Evolutionary conservation across 2,329 filamentous ascomycete species (phyloP), one percentile per base, ranked within the genome.

Genomic region (Fusarium newnesense): DNA sequence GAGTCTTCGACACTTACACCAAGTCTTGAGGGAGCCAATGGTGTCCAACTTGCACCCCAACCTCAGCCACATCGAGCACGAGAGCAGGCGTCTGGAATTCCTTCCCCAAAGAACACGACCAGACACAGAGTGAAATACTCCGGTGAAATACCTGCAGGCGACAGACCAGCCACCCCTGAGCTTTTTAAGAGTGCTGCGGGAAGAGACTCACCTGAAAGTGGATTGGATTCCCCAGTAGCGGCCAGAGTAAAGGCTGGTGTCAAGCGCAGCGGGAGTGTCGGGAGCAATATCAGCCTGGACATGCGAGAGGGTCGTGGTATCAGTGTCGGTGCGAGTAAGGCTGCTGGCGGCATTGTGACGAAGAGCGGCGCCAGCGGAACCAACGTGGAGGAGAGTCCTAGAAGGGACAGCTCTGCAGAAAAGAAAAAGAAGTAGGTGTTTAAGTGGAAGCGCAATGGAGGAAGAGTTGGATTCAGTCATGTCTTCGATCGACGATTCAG

Each of bases 251-350:
- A 75, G 57, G 54, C 59, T 36, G 58, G 43, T n/a, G 44, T 46
- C 21, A 67, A 59, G 44, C 75, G 80, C 15, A 74, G 80, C 21
- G 78, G 78, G 42, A 78, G 79, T 47, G 64, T 70, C 7, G 77
- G 76, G 10, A 85, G 82, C 67, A 81, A 77, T 52, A 79, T 85
- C 21, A 85, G 83, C 57, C 59, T 85, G 34, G 83, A 83, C n/a
- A 81, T 82, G 68, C 75, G 81, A 15, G 77, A 79, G 12, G 80
- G 81, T 8, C 79, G 81, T 40, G 84, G 83, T 6, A 86, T 86
- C 63, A 82, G 77, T 37, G 78, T 86, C 39, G 83, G 81, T 12
- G 77, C 80, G 10, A 80, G 83, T 32, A 83, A 79, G 64, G 80
- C 80, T 4, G 78, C 77, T 15, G 79, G 78, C 4, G 79, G 81